Evolutionary conservation across 306 rosid species (phyloP), one percentile per base, ranked within the genome.

Genomic region (Sechiopsis laciniata): DNA sequence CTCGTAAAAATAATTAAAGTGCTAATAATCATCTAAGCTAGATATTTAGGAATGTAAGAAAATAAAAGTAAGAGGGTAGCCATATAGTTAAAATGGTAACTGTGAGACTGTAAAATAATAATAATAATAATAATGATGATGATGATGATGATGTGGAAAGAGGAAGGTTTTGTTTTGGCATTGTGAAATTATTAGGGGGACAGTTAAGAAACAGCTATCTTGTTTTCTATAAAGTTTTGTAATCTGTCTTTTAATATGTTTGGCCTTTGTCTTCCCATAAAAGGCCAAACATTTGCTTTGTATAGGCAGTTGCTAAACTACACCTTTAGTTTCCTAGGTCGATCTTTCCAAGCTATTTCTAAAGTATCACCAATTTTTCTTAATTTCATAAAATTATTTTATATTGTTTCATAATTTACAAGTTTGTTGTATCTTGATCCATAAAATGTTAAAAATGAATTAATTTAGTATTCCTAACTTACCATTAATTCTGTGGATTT

Each of bases 121-220:
- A 26, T 26, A 26, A 26, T 26, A 26, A 26, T 26, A 26, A 26
- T 26, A 26, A 26, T n/a, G n/a, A n/a, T n/a, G n/a, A n/a, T n/a
- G n/a, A n/a, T n/a, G n/a, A n/a, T n/a, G 2, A 26, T 26, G 29
- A 26, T 26, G 29, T 26, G 29, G 29, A 26, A 26, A 26, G 29
- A 26, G 29, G 19, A 15, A 15, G 8, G 10, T 20, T 54, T 54
- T n/a, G 21, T 54, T 16, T 57, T 17, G 26, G 7, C 10, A 35
- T 16, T 63, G 17, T 62, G 12, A 17, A 64, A 37, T 64, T 35
- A 63, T 16, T 63, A 37, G 53, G 52, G 29, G 29, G 29, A 42
- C 52, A 65, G 52, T 42, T 65, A 40, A 65, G 71, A 19, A 65
- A 65, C 71, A 64, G 22, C 52, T 17, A 11, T 14, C 42, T 35